Percentiles rank a stretch among this genome's conserved stretches.
phyloP scores from a whole-genome alignment of 1,284 basidiomycete genomes.

The Volvariella surrecta region DNA sequence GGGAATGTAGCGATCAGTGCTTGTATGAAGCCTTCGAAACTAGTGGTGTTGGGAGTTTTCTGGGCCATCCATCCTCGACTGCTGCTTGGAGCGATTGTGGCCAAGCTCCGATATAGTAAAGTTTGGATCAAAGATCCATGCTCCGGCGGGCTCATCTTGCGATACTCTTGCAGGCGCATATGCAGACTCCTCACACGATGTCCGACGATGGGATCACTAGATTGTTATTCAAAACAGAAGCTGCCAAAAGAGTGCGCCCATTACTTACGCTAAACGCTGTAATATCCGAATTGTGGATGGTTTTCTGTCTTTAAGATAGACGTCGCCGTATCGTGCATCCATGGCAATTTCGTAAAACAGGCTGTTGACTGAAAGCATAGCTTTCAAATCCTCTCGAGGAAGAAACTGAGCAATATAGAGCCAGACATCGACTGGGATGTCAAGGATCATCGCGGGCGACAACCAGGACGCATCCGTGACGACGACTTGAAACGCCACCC shows the following conservation, averaged over 20 bases:
- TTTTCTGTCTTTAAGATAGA: constrained; percentile 16
- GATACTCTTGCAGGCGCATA: not conserved
- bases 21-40: constrained; percentile 16
- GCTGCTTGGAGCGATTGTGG: no score
- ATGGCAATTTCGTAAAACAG: constrained; percentile 32
- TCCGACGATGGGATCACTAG: constrained; percentile 18
- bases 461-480: no score
- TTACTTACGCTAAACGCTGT: constrained; percentile 23
- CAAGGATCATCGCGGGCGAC: constrained; percentile 11
- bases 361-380: constrained; percentile 25
- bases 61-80: no score
- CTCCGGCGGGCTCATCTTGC: no score
- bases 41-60: not conserved
- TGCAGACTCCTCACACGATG: constrained; percentile 1
- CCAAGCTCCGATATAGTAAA: no score
- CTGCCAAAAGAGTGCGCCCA: constrained; percentile 2
- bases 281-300: constrained; percentile 15
- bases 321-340: constrained; percentile 24
- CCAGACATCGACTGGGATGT: constrained; percentile 31
- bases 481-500: no score
- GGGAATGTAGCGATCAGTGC: constrained; percentile 22
- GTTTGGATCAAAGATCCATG: no score
- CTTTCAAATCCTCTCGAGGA: constrained; percentile 19
- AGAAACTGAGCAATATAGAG: constrained; percentile 26
- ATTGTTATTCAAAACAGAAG: not conserved